phyloP scores from a whole-genome alignment of 139 green algal species.

The Micromonas pusilla region DNA sequence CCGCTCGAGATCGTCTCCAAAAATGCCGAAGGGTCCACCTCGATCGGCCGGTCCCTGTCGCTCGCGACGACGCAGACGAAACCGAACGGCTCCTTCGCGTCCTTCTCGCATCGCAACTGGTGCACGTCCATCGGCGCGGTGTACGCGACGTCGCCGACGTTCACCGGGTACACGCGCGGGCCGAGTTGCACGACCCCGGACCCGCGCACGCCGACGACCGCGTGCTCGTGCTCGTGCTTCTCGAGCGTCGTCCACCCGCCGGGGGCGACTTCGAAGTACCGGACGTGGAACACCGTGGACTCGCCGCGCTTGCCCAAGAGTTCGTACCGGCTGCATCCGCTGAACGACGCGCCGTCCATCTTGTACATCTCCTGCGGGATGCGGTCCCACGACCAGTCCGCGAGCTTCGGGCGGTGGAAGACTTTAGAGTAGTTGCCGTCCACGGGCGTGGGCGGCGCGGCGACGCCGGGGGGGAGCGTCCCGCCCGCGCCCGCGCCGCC shows the following conservation, averaged over 20 bases:
- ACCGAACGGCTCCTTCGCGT: conserved; percentile 27
- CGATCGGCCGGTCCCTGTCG: conserved; percentile 24
- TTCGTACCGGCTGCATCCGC: conserved; percentile 19
- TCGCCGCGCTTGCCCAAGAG: conserved; percentile 34
- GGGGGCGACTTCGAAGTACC: conserved; percentile 35
- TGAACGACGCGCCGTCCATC: conserved; percentile 24
- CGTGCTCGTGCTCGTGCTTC: conserved; percentile 35
- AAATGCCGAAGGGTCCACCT: conserved; percentile 8
- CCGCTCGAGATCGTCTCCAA: background rate
- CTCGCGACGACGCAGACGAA: conserved; percentile 36
- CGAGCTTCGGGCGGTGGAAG: conserved; percentile 1
- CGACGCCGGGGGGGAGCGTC: background rate
- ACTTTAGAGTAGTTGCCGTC: conserved; percentile 33
- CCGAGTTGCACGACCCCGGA: conserved; percentile 19
- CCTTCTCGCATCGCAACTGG: conserved; percentile 20
- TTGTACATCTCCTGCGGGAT: conserved; percentile 21
- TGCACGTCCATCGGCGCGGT: conserved; percentile 27
- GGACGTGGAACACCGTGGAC: conserved; percentile 24
- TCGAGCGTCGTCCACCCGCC: conserved; percentile 30
- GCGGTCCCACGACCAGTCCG: background rate
- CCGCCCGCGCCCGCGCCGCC: background rate
- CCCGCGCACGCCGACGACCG: conserved; percentile 23
- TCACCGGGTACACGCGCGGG: conserved; percentile 2
- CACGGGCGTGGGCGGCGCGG: conserved; percentile 9
- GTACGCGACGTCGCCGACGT: conserved; percentile 26